Conservation (phyloP, 2,329 filamentous ascomycete species). For the Rhynchosporium secalis region DNA sequence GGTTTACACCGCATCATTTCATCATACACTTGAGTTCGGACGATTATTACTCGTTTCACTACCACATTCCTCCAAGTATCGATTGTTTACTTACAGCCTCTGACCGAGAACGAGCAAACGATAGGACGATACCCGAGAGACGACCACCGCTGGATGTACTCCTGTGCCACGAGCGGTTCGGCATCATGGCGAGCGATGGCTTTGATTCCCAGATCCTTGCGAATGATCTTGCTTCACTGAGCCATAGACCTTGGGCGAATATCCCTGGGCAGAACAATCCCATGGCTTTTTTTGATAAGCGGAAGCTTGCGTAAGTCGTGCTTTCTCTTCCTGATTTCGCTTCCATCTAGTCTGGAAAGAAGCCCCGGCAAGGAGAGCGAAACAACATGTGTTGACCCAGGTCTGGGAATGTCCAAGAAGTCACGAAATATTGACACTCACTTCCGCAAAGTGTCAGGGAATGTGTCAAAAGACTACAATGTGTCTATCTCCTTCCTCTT, state of each 20-base stretch:
- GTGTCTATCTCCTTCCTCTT: too few species aligned
- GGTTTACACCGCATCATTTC: not conserved
- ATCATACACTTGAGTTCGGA: not conserved
- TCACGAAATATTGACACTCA: too few species aligned
- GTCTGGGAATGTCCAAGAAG: too few species aligned
- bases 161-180: not conserved
- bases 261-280: not conserved
- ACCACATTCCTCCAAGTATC: not conserved
- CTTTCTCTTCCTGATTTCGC: not conserved
- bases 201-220: not conserved
- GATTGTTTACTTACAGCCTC: not conserved
- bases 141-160: not conserved
- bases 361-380: too few species aligned
- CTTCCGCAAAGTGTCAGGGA: too few species aligned
- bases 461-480: too few species aligned
- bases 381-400: too few species aligned
- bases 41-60: not conserved
- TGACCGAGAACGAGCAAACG: not conserved
- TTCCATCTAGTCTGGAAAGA: not conserved
- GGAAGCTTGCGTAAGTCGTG: not conserved
- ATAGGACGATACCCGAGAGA: constrained; percentile 1
- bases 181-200: not conserved
- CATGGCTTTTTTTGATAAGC: not conserved
- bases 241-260: not conserved
- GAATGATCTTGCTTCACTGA: not conserved